phyloP scores from a whole-genome alignment of 805 yeast species.

The Kuraishia piskuri region DNA sequence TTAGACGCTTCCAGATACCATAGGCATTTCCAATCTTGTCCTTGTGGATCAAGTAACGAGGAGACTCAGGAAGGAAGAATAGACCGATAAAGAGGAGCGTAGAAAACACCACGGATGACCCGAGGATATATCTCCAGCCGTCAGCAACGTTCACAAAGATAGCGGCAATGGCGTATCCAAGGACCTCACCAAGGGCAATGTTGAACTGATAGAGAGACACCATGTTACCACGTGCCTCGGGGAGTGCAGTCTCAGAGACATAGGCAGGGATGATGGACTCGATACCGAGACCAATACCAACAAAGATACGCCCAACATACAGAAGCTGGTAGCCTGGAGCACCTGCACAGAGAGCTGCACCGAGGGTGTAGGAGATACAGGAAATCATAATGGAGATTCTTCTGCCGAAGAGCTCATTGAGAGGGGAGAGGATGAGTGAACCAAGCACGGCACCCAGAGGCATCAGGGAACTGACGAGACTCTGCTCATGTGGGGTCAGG shows the following conservation, averaged over 20 bases:
- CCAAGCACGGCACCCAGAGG: slow-evolving; percentile 68
- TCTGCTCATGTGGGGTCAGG: slow-evolving; percentile 32
- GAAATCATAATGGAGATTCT: slow-evolving; percentile 45
- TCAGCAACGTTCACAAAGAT: slow-evolving; percentile 46
- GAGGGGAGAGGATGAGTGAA: slow-evolving; percentile 37
- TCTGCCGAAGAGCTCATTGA: slow-evolving; percentile 35
- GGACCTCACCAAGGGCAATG: slow-evolving; percentile 58
- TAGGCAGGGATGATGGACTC: slow-evolving; percentile 62
- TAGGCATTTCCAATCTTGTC: slow-evolving; percentile 43
- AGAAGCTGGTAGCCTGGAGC: slow-evolving; percentile 35
- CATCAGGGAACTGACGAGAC: slow-evolving; percentile 51
- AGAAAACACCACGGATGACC: slow-evolving; percentile 53
- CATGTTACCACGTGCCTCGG: slow-evolving; percentile 47
- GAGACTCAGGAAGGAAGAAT: slow-evolving; percentile 52
- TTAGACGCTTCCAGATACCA: slow-evolving; percentile 45
- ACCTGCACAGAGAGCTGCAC: slow-evolving; percentile 53
- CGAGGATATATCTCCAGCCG: slow-evolving; percentile 62
- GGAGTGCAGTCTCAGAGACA: slow-evolving; percentile 53
- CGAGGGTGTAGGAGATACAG: slow-evolving; percentile 51
- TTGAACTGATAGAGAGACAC: slow-evolving; percentile 58
- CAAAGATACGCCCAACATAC: slow-evolving; percentile 50
- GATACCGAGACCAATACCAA: slow-evolving; percentile 59
- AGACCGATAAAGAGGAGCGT: slow-evolving; percentile 40
- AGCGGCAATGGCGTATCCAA: slow-evolving; percentile 58
- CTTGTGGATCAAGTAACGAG: slow-evolving; percentile 49